Conservation (phyloP, 495 filamentous ascomycete genomes). For the Lophium mytilinum region DNA sequence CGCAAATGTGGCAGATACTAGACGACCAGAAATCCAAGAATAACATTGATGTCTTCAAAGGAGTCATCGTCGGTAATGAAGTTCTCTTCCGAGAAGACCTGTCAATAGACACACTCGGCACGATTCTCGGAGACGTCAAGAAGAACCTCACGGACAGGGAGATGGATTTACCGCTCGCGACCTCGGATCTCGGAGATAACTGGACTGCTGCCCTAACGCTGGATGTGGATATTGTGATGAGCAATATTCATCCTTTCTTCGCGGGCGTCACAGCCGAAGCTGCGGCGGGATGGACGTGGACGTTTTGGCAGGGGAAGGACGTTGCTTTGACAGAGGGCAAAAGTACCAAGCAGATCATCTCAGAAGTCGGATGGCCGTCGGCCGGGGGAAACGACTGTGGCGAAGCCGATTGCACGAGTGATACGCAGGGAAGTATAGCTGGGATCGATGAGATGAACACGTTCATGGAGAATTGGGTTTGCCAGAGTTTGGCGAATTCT, state of each 20-base stretch:
- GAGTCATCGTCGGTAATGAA: slow-evolving; percentile 90
- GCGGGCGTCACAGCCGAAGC: slow-evolving; percentile 60
- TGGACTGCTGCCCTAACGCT: slow-evolving; percentile 63
- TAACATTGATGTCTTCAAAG: slow-evolving; percentile 60
- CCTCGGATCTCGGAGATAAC: slow-evolving; percentile 81
- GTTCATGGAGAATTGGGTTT: slow-evolving; percentile 83
- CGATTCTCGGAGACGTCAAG: slow-evolving; percentile 58
- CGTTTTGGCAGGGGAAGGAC: slow-evolving; percentile 66
- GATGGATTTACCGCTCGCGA: slow-evolving; percentile 70
- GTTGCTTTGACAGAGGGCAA: slow-evolving; percentile 50
- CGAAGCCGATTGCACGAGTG: slow-evolving; percentile 42
- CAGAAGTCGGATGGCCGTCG: slow-evolving; percentile 89
- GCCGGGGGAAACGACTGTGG: slow-evolving; percentile 77
- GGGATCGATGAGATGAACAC: slow-evolving; percentile 77
- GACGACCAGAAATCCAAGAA: slow-evolving; percentile 41
- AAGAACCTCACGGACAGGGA: slow-evolving; percentile 57
- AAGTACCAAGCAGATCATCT: slow-evolving; percentile 58
- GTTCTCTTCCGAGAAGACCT: slow-evolving; percentile 76
- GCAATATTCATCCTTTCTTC: slow-evolving; percentile 97
- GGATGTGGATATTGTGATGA: slow-evolving; percentile 82
- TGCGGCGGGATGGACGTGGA: slow-evolving; percentile 75
- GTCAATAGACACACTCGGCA: slow-evolving; percentile 54
- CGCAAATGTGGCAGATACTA: slow-evolving; percentile 72
- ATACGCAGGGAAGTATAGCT: slow-evolving; percentile 57
- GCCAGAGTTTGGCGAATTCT: slow-evolving; percentile 64